phyloP scores from a whole-genome alignment of 768 basidiomycete genomes.

The Lanmaoa rubissima region DNA sequence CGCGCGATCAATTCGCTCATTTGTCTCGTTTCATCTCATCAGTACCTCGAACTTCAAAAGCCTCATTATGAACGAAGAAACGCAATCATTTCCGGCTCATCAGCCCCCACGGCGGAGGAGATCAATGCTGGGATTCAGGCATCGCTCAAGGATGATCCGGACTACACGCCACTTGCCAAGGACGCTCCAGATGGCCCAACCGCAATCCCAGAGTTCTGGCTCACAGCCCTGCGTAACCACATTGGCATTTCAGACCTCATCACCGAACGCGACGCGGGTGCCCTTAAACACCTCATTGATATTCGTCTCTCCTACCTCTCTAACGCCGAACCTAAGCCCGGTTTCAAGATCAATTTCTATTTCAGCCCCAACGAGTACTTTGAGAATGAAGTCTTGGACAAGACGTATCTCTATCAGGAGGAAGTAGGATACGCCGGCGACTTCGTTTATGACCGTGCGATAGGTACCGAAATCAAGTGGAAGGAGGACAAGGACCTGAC shows the following conservation, averaged over 20 bases:
- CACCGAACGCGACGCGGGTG: conserved; percentile 87
- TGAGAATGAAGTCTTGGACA: conserved; percentile 76
- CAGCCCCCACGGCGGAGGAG: conserved; percentile 75
- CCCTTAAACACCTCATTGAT: conserved; percentile 81
- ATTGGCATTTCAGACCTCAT: conserved; percentile 82
- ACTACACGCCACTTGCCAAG: conserved; percentile 60
- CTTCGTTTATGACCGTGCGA: conserved; percentile 93
- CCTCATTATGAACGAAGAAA: conserved; percentile 87
- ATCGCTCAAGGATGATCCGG: conserved; percentile 72
- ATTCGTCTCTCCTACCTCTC: conserved; percentile 77
- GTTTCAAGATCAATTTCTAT: conserved; percentile 86
- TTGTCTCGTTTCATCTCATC: background rate
- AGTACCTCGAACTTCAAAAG: conserved; percentile 75
- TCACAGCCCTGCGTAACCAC: conserved; percentile 94
- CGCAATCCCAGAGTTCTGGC: conserved; percentile 93
- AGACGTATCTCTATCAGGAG: conserved; percentile 92
- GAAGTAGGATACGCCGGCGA: conserved; percentile 96
- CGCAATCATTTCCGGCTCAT: conserved; percentile 78
- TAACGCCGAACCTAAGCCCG: conserved; percentile 65
- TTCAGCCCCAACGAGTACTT: conserved; percentile 88
- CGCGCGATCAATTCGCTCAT: conserved; percentile 12
- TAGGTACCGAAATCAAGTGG: conserved; percentile 93
- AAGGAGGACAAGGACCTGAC: conserved; percentile 98
- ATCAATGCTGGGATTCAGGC: conserved; percentile 75
- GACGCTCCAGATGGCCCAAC: conserved; percentile 42